Evolutionary conservation across 1,139 yeast species (phyloP).

Genomic region (Ogataea hybrid): DNA sequence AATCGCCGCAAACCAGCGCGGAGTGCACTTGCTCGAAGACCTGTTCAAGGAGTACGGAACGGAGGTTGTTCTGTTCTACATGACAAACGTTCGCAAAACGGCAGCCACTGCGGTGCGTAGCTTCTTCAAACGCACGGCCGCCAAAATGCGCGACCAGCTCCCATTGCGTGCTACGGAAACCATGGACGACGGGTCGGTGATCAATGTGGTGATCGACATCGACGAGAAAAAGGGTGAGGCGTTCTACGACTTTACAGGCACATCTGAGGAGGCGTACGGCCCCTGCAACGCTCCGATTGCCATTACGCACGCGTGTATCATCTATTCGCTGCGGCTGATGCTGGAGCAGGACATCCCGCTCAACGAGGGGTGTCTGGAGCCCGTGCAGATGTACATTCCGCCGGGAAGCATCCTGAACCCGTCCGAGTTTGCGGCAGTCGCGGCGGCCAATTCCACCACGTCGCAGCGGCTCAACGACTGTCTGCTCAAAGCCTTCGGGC

Average conservation of each 20-base stretch:
- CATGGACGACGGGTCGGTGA: slow-evolving; percentile 48
- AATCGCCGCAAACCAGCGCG: slow-evolving; percentile 47
- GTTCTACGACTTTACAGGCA: slow-evolving; percentile 52
- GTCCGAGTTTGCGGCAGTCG: slow-evolving; percentile 39
- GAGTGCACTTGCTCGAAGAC: slow-evolving; percentile 39
- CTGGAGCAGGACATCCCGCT: slow-evolving; percentile 40
- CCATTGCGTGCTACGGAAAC: slow-evolving; percentile 34
- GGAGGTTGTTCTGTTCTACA: slow-evolving; percentile 38
- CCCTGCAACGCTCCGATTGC: slow-evolving; percentile 40
- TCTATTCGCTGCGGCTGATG: slow-evolving; percentile 38
- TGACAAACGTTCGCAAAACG: slow-evolving; percentile 46
- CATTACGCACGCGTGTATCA: slow-evolving; percentile 38
- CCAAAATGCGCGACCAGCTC: slow-evolving; percentile 18
- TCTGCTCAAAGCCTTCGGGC: slow-evolving; percentile 38
- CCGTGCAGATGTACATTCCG: slow-evolving; percentile 37
- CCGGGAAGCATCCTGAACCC: slow-evolving; percentile 39
- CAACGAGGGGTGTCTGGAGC: slow-evolving; percentile 42
- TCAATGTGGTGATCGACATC: slow-evolving; percentile 38
- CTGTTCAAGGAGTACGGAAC: slow-evolving; percentile 39
- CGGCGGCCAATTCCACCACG: slow-evolving; percentile 43
- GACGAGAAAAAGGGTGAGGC: slow-evolving; percentile 37
- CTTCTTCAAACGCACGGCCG: slow-evolving; percentile 24
- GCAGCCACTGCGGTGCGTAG: slow-evolving; percentile 32
- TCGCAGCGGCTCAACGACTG: slow-evolving; percentile 41
- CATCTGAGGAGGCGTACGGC: slow-evolving; percentile 37